Evolutionary conservation across 805 yeast species (phyloP).

Genomic region (Lipomyces lipofer): DNA sequence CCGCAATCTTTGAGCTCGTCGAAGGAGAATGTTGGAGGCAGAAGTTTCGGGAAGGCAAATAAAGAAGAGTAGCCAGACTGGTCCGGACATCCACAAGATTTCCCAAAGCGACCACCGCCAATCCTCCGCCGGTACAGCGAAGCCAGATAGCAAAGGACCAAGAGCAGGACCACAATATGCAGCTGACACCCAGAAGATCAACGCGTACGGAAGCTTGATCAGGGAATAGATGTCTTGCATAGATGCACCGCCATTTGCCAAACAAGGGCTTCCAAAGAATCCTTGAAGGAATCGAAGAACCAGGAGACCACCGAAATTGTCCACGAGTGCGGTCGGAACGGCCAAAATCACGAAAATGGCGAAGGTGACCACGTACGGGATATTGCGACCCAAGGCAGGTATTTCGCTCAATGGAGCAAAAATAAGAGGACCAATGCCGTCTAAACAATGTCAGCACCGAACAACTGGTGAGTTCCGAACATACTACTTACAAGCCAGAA

Average conservation of each 20-base stretch:
- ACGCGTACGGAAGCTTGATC: conserved; percentile 48
- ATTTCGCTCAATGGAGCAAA: conserved; percentile 62
- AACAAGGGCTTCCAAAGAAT: conserved; percentile 55
- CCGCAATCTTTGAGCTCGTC: conserved; percentile 53
- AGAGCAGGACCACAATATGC: conserved; percentile 55
- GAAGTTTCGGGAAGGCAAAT: conserved; percentile 55
- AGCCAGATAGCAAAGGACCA: conserved; percentile 61
- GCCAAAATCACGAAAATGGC: conserved; percentile 52
- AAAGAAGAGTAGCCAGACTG: conserved; percentile 41
- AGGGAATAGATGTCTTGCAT: conserved; percentile 50
- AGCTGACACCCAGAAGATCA: conserved; percentile 55
- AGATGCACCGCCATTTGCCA: conserved; percentile 61
- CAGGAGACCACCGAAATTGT: conserved; percentile 52
- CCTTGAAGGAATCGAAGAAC: conserved; percentile 57
- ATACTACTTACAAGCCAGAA: conserved; percentile 43
- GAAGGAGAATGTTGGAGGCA: conserved; percentile 46
- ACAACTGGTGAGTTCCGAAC: too few species aligned
- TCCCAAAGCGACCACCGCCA: conserved; percentile 48
- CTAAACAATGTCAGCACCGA: conserved; percentile 32
- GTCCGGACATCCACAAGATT: conserved; percentile 43
- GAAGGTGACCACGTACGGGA: conserved; percentile 50
- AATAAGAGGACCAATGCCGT: conserved; percentile 60
- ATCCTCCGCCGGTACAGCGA: conserved; percentile 47
- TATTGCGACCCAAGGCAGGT: conserved; percentile 54
- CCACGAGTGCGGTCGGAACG: conserved; percentile 53